Evolutionary conservation across 2,329 filamentous ascomycete genomes (phyloP), one percentile per base, ranked within the genome.

Genomic region (Diaporthe vexans): DNA sequence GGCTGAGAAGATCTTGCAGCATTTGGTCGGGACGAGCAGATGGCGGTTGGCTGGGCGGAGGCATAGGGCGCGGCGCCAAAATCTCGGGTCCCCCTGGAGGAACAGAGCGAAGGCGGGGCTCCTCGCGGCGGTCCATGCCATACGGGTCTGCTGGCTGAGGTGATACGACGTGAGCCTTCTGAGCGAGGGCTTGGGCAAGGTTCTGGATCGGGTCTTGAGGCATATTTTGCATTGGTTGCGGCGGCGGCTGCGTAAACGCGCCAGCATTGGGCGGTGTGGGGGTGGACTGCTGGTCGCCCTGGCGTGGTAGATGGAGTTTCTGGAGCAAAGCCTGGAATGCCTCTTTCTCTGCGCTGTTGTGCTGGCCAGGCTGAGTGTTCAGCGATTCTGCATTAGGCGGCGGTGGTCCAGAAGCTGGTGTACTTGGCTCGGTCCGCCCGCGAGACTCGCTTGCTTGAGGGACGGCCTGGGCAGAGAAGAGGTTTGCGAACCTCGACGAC

Each of bases 401-500:
- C 65, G 70, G 80, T 72, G 70, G 82, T n/a, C 76, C 82, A 56
- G 83, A 79, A 73, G 84, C 83, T 19, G 87, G 84, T 17, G 85
- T 85, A 10, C 86, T 82, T 4, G 86, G 84, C 73, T 91, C 90
- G 1, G 86, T 85, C 75, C 86, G 86, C 33, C 84, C 83, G 72
- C 86, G 84, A 24, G 82, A 82, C 73, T 87, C 85, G 48, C 70
- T 48, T 8, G 29, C 19, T n/a, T 63, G 70, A 46, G 70, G 63
- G 29, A 76, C 61, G 21, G 91, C 90, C 76, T 93, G 88, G 61
- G 90, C 85, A 52, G 87, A 88, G 81, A 95, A 94, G 78, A 98
- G 94, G 4, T 93, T 94, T 68, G 95, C 95, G 81, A 98, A 98
- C 72, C 95, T 90, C 17, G 95, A 98, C 7, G 94, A 90, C 80